Conservation (phyloP, 495 filamentous ascomycete genomes). For the Xylaria grammica region DNA sequence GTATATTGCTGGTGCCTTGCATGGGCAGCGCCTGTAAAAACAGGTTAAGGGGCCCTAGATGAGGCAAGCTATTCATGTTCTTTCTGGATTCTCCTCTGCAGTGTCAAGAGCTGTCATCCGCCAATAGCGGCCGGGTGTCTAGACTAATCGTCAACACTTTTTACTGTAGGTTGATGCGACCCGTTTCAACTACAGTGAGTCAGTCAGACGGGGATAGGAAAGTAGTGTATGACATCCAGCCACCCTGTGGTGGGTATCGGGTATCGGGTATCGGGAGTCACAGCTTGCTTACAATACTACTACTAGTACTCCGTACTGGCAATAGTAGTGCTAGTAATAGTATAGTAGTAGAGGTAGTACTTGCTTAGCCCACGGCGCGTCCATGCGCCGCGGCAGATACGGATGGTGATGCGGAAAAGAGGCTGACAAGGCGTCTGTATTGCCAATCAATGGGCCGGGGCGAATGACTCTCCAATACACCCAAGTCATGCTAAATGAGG, state of each 20-base stretch:
- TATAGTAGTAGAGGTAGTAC: no score
- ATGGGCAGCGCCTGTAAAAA: not conserved
- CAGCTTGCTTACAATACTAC: slow-evolving; percentile 6
- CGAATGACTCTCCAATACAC: not conserved
- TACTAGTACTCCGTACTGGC: no score
- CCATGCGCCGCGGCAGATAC: slow-evolving; percentile 16
- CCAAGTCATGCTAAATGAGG: not conserved
- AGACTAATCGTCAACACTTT: no score
- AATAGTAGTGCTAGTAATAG: no score
- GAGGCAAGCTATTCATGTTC: not conserved
- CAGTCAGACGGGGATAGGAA: slow-evolving; percentile 1
- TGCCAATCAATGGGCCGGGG: slow-evolving; percentile 16
- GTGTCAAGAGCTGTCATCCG: no score
- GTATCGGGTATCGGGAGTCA: not conserved
- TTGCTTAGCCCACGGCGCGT: not conserved
- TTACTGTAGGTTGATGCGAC: not conserved
- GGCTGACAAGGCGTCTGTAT: slow-evolving; percentile 18
- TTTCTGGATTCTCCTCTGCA: no score
- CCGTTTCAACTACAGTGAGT: not conserved
- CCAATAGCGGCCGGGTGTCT: no score
- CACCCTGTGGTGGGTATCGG: not conserved
- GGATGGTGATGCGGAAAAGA: not conserved
- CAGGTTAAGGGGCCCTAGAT: not conserved
- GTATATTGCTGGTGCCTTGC: not conserved
- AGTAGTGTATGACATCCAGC: slow-evolving; percentile 5